These are phyloP conservation scores for Elasticomyces elasticus DNA, from an alignment of 495 filamentous ascomycete genomes.

Conservation along the genomic window DNA sequence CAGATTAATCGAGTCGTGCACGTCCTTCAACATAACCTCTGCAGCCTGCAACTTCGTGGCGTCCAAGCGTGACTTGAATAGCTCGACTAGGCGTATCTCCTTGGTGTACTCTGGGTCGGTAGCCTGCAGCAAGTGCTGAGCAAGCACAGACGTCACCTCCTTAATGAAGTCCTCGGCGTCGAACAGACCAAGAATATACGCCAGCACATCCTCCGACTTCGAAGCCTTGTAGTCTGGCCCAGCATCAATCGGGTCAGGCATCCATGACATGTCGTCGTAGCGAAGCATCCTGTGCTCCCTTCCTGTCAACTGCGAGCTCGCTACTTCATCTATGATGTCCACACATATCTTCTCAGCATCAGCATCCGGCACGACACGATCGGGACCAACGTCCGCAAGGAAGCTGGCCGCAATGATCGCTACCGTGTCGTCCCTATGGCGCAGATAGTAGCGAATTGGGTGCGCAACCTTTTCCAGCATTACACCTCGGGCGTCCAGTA, in stretches of 20 bases:
- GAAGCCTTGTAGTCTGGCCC: conserved; percentile 81
- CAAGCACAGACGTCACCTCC: conserved; percentile 78
- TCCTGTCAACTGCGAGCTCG: conserved; percentile 1
- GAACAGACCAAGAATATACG: conserved; percentile 75
- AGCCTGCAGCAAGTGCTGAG: conserved; percentile 61
- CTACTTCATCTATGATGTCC: conserved; percentile 66
- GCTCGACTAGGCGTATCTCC: conserved; percentile 70
- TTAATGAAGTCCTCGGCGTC: conserved; percentile 88
- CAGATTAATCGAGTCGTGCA: conserved; percentile 57
- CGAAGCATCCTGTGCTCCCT: conserved; percentile 60
- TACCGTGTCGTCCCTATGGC: conserved; percentile 88
- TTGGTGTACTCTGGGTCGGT: conserved; percentile 61
- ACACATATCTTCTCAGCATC: conserved; percentile 46
- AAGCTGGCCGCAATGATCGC: conserved; percentile 78
- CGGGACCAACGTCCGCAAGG: conserved; percentile 54
- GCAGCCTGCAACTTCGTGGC: conserved; percentile 76
- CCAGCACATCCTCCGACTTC: conserved; percentile 86
- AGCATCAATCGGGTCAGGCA: conserved; percentile 85
- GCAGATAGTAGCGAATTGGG: conserved; percentile 75
- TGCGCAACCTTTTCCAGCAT: conserved; percentile 76
- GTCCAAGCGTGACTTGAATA: conserved; percentile 82
- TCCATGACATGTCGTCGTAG: conserved; percentile 85
- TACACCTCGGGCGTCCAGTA: conserved; percentile 86
- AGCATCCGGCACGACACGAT: conserved; percentile 24
- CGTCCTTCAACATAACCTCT: conserved; percentile 94